Evolutionary conservation across 2,329 filamentous ascomycete genomes (phyloP), one percentile per base, ranked within the genome.

Genomic region (Ceratocystis huliohia): DNA sequence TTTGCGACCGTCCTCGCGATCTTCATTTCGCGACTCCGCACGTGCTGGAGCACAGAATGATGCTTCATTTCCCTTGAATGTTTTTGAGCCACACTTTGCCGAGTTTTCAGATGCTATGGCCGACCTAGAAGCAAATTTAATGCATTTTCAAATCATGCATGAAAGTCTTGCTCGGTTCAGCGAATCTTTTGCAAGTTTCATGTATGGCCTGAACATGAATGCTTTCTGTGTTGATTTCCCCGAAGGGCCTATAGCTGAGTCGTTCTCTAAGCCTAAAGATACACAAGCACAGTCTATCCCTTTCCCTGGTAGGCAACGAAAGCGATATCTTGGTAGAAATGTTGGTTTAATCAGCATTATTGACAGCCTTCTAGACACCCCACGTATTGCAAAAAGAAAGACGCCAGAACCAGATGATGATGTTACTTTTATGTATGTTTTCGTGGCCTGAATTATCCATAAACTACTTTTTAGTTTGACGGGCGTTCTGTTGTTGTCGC

Each of bases 151-250:
- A 75, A 79, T 96, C 69, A 95, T 99, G 87, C 91, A 99, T 73
- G 93, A 97, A 78, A 96, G 90, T 72, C 77, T 99, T 70, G 85
- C 90, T 28, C 85, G 94, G 30, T 99, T 99, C 76, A 93, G 88
- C 75, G 94, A 99, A 80, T 95, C 89, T 73, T 99, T 99, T 76
- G 91, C 91, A 0, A 91, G 88, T 71, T 97, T 99, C 72, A 78
- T 99, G 59, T 99, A 97, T 72, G 94, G 94, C 1, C 76, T 99
- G 74, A 97, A 97, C 74, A 96, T 99, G 92, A 97, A 96, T 75
- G 94, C 94, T 1, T 99, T 97, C 74, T 97, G 93, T 75, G 92
- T 97, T 41, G 94, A 99, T 75, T 99, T 96, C 70, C 89, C 91
- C 0, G 94, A 99, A 89, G 89, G 88, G 1, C 92, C 92, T 0